These are phyloP conservation scores for Botrytis paeoniae DNA, from an alignment of 2,329 filamentous ascomycete genomes.

Conservation along the genomic window DNA sequence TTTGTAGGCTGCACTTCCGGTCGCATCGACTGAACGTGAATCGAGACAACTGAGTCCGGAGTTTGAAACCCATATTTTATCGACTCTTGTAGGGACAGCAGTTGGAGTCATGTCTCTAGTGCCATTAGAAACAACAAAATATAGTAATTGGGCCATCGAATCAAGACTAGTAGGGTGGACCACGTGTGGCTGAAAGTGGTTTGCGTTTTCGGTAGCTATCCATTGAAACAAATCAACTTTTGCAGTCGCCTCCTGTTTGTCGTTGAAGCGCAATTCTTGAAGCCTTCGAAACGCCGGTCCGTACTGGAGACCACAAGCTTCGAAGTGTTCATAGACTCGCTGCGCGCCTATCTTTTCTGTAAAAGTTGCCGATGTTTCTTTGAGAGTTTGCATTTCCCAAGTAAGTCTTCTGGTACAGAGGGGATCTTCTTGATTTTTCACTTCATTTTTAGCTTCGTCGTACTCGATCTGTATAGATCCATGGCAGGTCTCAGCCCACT, in stretches of 20 bases:
- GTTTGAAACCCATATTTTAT: background rate
- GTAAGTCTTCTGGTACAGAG: no score
- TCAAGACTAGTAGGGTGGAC: conserved; percentile 58
- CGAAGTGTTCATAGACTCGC: no score
- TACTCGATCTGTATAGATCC: background rate
- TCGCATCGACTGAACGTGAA: background rate
- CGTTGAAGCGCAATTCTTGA: no score
- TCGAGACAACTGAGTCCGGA: background rate
- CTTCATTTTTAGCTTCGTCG: background rate
- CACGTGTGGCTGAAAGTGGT: conserved; percentile 42
- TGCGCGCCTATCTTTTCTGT: no score
- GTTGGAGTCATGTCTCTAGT: background rate
- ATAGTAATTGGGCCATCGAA: conserved; percentile 39
- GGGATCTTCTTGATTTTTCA: no score
- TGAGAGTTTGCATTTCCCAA: no score
- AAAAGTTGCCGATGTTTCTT: no score
- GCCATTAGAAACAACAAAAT: conserved; percentile 25
- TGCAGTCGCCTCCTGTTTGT: background rate
- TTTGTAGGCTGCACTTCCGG: no score
- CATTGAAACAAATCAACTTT: conserved; percentile 36
- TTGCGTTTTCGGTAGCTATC: conserved; percentile 18
- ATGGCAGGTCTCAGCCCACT: background rate
- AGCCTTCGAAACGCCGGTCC: no score
- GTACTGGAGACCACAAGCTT: no score
- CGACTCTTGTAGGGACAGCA: background rate